A percentile compares a stretch with the other conserved stretches of the same genome.
Evolutionary conservation across 2,329 filamentous ascomycete genomes (phyloP).

Genomic region (Shiraia bambusicola): DNA sequence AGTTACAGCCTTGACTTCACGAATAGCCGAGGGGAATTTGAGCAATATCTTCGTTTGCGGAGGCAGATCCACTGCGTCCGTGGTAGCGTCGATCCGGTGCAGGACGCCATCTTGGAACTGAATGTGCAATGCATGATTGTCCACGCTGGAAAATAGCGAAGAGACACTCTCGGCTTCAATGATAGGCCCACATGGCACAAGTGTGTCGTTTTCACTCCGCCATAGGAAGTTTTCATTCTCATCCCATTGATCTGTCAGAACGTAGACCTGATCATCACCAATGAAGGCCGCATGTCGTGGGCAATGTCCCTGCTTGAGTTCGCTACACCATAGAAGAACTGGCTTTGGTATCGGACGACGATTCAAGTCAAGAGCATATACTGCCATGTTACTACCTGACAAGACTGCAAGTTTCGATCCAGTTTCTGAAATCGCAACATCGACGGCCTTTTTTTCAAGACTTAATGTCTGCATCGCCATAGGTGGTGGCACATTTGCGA

Average conservation of each 20-base stretch:
- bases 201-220: slow-evolving; percentile 22
- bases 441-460: slow-evolving; percentile 64
- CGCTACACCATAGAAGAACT: slow-evolving; percentile 46
- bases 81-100: slow-evolving; percentile 14
- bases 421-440: slow-evolving; percentile 66
- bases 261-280: slow-evolving; percentile 40
- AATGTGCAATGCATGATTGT: slow-evolving; percentile 22
- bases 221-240: slow-evolving; percentile 34
- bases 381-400: slow-evolving; percentile 63
- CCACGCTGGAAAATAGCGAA: slow-evolving; percentile 24
- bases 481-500: slow-evolving; percentile 85
- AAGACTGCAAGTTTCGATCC: slow-evolving; percentile 65
- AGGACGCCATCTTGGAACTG: slow-evolving; percentile 29
- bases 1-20: slow-evolving; percentile 24
- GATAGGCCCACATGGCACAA: slow-evolving; percentile 26
- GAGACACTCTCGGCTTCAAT: slow-evolving; percentile 26
- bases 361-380: slow-evolving; percentile 70
- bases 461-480: slow-evolving; percentile 80
- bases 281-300: slow-evolving; percentile 54
- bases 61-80: slow-evolving; percentile 12
- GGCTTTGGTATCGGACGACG: slow-evolving; percentile 52
- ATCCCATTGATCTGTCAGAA: slow-evolving; percentile 39
- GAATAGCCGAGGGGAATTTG: slow-evolving; percentile 30
- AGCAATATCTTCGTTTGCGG: slow-evolving; percentile 19
- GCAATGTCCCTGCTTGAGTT: slow-evolving; percentile 14